Conservation (phyloP, 345 rosid genomes). For the Lepidium didymum region DNA sequence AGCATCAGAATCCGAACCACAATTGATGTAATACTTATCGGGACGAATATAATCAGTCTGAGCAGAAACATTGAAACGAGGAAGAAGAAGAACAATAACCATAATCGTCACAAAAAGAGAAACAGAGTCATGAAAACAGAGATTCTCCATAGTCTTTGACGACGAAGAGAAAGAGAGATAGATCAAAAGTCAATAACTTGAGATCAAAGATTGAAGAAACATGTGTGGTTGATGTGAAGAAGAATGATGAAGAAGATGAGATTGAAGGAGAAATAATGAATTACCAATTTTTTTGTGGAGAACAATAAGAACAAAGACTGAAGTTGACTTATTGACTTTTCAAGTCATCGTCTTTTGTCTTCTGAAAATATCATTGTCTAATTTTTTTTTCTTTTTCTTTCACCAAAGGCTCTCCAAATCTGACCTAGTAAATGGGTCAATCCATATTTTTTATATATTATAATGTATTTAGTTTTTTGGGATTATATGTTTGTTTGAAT, state of each 20-base stretch:
- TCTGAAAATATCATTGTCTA: neutral
- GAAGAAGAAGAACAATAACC: constrained; percentile 14
- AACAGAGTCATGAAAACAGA: neutral
- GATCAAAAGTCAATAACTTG: neutral
- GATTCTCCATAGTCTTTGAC: constrained; percentile 2
- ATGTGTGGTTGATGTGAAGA: neutral
- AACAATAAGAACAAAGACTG: neutral
- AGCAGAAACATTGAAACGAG: constrained; percentile 4
- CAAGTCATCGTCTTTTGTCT: neutral
- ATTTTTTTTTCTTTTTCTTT: neutral
- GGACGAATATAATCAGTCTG: constrained; percentile 30
- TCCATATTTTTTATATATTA: neutral
- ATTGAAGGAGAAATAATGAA: neutral
- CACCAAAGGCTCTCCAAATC: neutral
- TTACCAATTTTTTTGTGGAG: neutral
- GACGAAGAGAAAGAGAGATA: neutral
- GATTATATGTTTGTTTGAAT: neutral
- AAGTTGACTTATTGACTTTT: constrained; percentile 4
- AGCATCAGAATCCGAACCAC: constrained; percentile 33
- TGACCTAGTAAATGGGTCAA: neutral
- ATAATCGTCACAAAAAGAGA: neutral
- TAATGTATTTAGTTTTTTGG: neutral
- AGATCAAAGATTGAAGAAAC: neutral
- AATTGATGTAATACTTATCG: constrained; percentile 41
- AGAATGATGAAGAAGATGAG: constrained; percentile 7